These are phyloP conservation scores for Plasmodium chabaudi DNA, from an alignment of 169 alveolate species.

Conservation along the genomic window DNA sequence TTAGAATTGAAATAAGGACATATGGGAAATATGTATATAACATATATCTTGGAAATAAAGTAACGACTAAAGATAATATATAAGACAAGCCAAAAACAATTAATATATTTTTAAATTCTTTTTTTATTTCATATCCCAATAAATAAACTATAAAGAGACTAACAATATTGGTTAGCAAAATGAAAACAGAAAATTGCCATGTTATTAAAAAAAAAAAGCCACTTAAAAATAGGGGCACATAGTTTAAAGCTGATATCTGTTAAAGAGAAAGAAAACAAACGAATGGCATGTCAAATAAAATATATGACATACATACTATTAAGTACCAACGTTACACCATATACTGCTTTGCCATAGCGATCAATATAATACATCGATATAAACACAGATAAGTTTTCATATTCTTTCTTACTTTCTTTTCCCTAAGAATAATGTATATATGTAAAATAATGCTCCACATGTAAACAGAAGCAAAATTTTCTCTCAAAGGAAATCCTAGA, in stretches of 20 bases:
- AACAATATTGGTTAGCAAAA: conserved; percentile 31
- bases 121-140: conserved; percentile 34
- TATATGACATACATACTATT: neutral
- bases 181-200: conserved; percentile 71
- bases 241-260: neutral
- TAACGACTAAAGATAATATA: conserved; percentile 1
- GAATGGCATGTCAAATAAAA: neutral
- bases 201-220: conserved; percentile 27
- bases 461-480: conserved; percentile 63
- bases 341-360: neutral
- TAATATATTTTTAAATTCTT: conserved; percentile 10
- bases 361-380: neutral
- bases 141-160: conserved; percentile 46
- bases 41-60: conserved; percentile 60
- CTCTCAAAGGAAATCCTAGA: conserved; percentile 63
- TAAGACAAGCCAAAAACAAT: conserved; percentile 17
- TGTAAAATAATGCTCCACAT: conserved; percentile 61
- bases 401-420: conserved; percentile 8
- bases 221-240: conserved; percentile 14
- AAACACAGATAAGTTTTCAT: neutral
- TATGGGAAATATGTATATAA: conserved; percentile 46
- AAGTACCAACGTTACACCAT: neutral
- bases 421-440: conserved; percentile 25
- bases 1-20: conserved; percentile 24
- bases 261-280: neutral